Base-by-base conservation (phyloP, 1,139 yeast species). In the Kluyveromyces sp. region DNA sequence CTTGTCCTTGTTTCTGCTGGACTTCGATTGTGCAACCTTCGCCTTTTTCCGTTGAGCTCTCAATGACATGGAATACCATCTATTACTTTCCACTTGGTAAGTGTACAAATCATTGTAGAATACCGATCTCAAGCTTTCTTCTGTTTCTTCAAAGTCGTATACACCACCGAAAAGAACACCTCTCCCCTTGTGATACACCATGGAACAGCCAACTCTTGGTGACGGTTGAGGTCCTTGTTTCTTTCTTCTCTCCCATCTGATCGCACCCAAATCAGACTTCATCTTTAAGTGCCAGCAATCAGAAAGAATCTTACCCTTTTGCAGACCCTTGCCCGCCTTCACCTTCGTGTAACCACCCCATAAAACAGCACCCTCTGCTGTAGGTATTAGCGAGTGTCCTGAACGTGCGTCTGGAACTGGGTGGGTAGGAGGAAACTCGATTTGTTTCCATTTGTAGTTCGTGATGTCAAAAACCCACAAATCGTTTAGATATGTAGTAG, bases 101-200 rank as follows among this genome's bases (percentile, higher is more conserved):
- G 94, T 83, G 59, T 81, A 82, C 45, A 92, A 68, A 52, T 81
- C 81, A 61, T 90, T 89, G 69, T 77, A 92, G 61, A 90, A 92
- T 44, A 78, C 81, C 3, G 96, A 87, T 41, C 85, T 94, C 53
- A 92, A 70, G 45, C 85, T 79, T 64, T 92, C 98, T 64, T 92
- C 97, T 34, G 96, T 90, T 65, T 92, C 98, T 55, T 89, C 96
- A 51, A 77, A 85, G 66, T 92, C 98, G 60, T 78, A 90, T 10
- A 92, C 98, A 53, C 98, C 98, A 37, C 97, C 98, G 69, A 90
- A 92, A 62, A 90, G 62, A 15, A 92, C 77, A 49, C 97, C 97
- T 71, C 97, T 79, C 50, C 94, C 95, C 58, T 89, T 86, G 66
- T 92, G 97, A 59, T 76, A 75, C 3, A 81, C 90, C 79, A 92